These are phyloP conservation scores for Pleomassaria siparia DNA, from an alignment of 2,329 filamentous ascomycete genomes.

Conservation along the genomic window DNA sequence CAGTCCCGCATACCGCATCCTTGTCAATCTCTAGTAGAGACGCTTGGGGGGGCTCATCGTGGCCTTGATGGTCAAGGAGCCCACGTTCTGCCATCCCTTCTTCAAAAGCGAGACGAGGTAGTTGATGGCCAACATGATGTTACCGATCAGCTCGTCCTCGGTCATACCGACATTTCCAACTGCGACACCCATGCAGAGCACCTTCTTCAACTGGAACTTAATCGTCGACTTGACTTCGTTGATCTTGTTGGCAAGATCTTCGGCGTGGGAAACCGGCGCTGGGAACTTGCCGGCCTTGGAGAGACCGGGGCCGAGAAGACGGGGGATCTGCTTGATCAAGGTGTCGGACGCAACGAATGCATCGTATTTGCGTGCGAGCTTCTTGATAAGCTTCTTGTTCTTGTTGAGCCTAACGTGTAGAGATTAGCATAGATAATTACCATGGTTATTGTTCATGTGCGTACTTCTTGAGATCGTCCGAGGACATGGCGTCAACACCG, in stretches of 20 bases:
- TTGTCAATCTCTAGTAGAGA: constrained; percentile 72
- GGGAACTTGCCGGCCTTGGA: constrained; percentile 95
- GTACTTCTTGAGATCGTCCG: constrained; percentile 99
- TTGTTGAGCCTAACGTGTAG: no score
- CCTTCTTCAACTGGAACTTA: constrained; percentile 99
- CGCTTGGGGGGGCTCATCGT: constrained; percentile 99
- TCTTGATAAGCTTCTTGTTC: constrained; percentile 99
- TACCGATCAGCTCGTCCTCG: constrained; percentile 91
- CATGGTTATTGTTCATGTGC: no score
- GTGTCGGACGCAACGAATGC: constrained; percentile 96
- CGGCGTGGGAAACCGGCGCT: constrained; percentile 93
- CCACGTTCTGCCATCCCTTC: constrained; percentile 99
- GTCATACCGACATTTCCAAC: constrained; percentile 98
- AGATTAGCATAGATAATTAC: no score
- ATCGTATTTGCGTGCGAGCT: constrained; percentile 99
- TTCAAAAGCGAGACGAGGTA: constrained; percentile 99
- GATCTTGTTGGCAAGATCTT: constrained; percentile 93
- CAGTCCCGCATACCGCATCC: constrained; percentile 17
- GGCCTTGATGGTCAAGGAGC: constrained; percentile 99
- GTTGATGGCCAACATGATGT: constrained; percentile 99
- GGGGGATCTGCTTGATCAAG: constrained; percentile 99
- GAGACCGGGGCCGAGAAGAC: constrained; percentile 80
- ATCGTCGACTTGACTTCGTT: constrained; percentile 99
- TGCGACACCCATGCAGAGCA: constrained; percentile 99
- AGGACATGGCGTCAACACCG: constrained; percentile 96